Percentiles rank a stretch among this genome's conserved stretches.
Evolutionary conservation across 2,329 filamentous ascomycete species (phyloP).

Genomic region (Pseudogymnoascus sp.): DNA sequence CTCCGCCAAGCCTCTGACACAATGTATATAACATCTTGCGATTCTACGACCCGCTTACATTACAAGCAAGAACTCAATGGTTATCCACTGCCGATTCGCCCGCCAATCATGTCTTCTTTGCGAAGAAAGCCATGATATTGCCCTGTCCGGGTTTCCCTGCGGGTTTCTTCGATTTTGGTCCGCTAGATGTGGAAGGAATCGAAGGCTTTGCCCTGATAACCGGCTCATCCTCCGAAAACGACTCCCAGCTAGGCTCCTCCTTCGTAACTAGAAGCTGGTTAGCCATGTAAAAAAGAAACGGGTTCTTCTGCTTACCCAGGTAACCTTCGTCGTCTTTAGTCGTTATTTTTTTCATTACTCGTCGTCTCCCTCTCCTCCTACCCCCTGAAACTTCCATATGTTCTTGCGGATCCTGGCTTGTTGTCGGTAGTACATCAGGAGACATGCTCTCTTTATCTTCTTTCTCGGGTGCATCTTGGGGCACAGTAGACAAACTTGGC

Average conservation of each 20-base stretch:
- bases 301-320: conserved; percentile 51
- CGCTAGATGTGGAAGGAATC: conserved; percentile 31
- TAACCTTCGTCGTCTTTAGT: conserved; percentile 84
- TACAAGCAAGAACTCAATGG: not conserved
- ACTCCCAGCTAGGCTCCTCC: conserved; percentile 80
- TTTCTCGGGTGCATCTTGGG: not conserved
- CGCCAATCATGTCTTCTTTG: conserved; percentile 49
- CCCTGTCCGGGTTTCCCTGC: conserved; percentile 56
- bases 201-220: conserved; percentile 43
- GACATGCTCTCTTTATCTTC: conserved; percentile 15
- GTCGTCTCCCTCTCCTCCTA: conserved; percentile 64
- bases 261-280: conserved; percentile 57
- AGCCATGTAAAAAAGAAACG: conserved; percentile 15
- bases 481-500: conserved; percentile 15
- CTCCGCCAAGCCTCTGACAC: not conserved
- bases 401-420: conserved; percentile 39
- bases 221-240: conserved; percentile 83
- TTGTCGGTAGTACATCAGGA: conserved; percentile 23
- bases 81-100: not conserved
- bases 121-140: conserved; percentile 87
- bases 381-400: conserved; percentile 47
- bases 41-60: not conserved
- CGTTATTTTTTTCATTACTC: conserved; percentile 80
- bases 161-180: conserved; percentile 46
- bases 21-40: not conserved